Conservation (phyloP, 2,329 filamentous ascomycete genomes). For the Fusarium pseudonygamai region DNA sequence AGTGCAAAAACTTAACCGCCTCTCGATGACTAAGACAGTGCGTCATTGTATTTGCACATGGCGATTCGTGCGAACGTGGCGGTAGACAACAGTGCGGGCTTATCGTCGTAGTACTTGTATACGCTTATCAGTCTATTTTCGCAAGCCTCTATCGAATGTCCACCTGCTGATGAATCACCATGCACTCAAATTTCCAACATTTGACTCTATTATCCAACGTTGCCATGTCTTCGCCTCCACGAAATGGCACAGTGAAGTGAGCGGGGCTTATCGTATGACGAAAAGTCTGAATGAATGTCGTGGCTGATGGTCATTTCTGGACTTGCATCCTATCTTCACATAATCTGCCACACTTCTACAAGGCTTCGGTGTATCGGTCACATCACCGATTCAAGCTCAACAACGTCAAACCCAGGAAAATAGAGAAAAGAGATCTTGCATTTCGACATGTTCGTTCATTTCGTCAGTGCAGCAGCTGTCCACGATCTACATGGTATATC, state of each 20-base stretch:
- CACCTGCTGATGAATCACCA: neutral
- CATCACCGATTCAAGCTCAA: too few species aligned
- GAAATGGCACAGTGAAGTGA: neutral
- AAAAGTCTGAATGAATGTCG: neutral
- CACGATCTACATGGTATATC: constrained; percentile 9
- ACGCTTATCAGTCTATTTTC: fast-evolving
- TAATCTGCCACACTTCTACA: too few species aligned
- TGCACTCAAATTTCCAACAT: too few species aligned
- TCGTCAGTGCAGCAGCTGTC: neutral
- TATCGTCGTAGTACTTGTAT: fast-evolving
- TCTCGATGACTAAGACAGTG: neutral
- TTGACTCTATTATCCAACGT: fast-evolving
- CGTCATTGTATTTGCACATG: fast-evolving
- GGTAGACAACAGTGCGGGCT: neutral
- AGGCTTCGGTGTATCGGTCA: too few species aligned
- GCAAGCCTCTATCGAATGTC: fast-evolving
- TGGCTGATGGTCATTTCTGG: neutral
- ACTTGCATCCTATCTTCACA: neutral
- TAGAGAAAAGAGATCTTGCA: neutral
- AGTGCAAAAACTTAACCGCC: too few species aligned
- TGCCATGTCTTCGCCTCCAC: fast-evolving
- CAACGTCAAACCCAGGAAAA: too few species aligned
- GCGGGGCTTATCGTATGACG: neutral
- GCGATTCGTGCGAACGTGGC: fast-evolving
- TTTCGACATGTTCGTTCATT: neutral